Conservation (phyloP, 441 rosid genomes). For the Erodium trifolium region DNA sequence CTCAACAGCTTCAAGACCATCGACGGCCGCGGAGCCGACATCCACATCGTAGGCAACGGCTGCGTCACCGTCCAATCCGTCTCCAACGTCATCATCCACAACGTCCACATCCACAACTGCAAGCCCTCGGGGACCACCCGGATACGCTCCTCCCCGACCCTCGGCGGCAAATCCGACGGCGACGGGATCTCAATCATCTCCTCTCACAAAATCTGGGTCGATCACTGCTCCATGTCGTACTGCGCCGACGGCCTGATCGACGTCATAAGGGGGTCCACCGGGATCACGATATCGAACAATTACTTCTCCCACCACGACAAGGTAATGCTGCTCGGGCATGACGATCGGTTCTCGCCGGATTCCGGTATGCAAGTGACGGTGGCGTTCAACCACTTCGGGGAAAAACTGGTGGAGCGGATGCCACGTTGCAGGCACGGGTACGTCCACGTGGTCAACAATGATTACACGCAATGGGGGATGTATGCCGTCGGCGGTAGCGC, state of each 20-base stretch:
- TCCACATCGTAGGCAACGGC: slow-evolving; percentile 22
- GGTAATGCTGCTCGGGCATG: slow-evolving; percentile 27
- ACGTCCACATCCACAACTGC: slow-evolving; percentile 19
- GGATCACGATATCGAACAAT: slow-evolving; percentile 29
- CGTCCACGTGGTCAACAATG: slow-evolving; percentile 91
- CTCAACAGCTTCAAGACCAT: slow-evolving; percentile 24
- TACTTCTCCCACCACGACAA: slow-evolving; percentile 26
- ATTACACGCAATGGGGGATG: slow-evolving; percentile 92
- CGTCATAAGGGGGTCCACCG: slow-evolving; percentile 24
- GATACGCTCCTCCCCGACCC: slow-evolving; percentile 25
- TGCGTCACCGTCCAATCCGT: slow-evolving; percentile 23
- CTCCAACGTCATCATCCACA: slow-evolving; percentile 29
- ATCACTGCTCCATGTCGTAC: slow-evolving; percentile 28
- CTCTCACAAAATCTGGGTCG: slow-evolving; percentile 25
- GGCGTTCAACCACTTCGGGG: slow-evolving; percentile 36
- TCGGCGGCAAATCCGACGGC: slow-evolving; percentile 22
- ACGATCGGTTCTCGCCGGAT: slow-evolving; percentile 15
- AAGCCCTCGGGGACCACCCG: slow-evolving; percentile 16
- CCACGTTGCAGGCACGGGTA: slow-evolving; percentile 83
- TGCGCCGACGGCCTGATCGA: slow-evolving; percentile 28
- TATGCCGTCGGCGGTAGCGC: slow-evolving; percentile 95
- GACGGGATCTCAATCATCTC: slow-evolving; percentile 20
- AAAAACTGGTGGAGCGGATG: slow-evolving; percentile 74
- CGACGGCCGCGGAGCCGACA: slow-evolving; percentile 27
- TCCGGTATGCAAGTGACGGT: slow-evolving; percentile 23